Conservation (phyloP, 805 yeast genomes). For the Starmerella riodocensis region DNA sequence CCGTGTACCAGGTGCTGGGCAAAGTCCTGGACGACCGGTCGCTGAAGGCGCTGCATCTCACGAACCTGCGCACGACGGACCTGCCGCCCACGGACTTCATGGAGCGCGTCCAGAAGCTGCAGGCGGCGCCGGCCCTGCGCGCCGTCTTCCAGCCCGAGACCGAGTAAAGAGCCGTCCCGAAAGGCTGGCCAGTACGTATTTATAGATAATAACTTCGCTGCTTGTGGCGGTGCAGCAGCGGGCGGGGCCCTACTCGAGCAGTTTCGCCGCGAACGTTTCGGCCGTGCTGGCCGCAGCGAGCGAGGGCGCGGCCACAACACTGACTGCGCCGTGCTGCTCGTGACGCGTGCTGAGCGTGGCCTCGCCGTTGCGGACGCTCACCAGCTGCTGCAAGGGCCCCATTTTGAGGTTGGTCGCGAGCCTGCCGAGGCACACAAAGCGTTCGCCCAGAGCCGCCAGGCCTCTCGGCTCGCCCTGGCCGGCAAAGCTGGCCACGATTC, state of each 20-base stretch:
- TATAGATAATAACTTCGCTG: background rate
- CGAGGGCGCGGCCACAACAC: constrained; percentile 4
- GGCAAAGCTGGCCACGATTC: constrained; percentile 1
- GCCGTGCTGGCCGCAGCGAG: constrained; percentile 13
- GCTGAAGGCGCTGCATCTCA: constrained; percentile 20
- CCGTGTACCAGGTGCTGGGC: constrained; percentile 28
- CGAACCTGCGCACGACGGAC: constrained; percentile 19
- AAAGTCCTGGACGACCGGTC: constrained; percentile 25
- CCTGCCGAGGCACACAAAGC: constrained; percentile 10
- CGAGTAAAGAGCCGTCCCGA: no score
- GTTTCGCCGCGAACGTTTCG: constrained; percentile 5
- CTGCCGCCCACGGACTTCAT: constrained; percentile 16
- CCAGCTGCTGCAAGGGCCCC: constrained; percentile 17
- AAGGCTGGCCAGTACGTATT: background rate
- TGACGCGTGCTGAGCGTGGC: constrained; percentile 5
- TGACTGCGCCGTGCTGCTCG: background rate
- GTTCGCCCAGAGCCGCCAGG: constrained; percentile 4
- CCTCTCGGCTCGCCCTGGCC: background rate
- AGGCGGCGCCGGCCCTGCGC: constrained; percentile 7
- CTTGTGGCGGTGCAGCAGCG: background rate
- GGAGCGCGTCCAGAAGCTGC: constrained; percentile 3
- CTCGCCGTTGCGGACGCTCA: constrained; percentile 6
- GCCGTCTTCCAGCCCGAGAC: constrained; percentile 1
- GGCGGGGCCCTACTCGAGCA: background rate
- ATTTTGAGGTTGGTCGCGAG: constrained; percentile 15